A percentile compares a stretch with the other conserved stretches of the same genome.
Conservation (phyloP, 768 basidiomycete species). For the Phanerodontia chrysosporium region DNA sequence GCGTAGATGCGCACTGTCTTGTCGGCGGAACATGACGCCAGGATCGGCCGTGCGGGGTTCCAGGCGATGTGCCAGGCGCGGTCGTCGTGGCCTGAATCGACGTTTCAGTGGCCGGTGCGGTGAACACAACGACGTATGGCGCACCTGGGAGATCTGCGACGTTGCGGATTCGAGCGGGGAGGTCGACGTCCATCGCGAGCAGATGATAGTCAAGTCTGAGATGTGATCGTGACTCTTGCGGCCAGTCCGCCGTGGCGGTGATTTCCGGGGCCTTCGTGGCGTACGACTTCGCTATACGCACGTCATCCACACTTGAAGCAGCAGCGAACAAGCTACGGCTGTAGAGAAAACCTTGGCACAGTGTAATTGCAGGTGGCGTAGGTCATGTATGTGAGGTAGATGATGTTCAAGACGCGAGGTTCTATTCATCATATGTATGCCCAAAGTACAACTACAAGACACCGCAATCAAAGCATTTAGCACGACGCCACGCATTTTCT, state of each 20-base stretch:
- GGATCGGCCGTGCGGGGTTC: conserved; percentile 38
- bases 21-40: conserved; percentile 94
- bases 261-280: not conserved
- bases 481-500: not conserved
- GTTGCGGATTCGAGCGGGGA: not conserved
- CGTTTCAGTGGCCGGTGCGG: not conserved
- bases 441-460: not conserved
- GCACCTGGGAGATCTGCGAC: conserved; percentile 8
- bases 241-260: not conserved
- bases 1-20: conserved; percentile 84
- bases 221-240: not conserved
- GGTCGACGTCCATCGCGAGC: not conserved
- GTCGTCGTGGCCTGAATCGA: conserved; percentile 14
- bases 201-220: not conserved
- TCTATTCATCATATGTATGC: not conserved
- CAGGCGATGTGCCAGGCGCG: conserved; percentile 16
- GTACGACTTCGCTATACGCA: not conserved
- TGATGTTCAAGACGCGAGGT: not conserved
- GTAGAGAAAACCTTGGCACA: too few relatives aligned
- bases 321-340: too few relatives aligned
- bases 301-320: not conserved
- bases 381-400: too few relatives aligned
- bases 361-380: too few relatives aligned
- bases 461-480: not conserved
- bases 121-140: not conserved